phyloP scores from a whole-genome alignment of 1,284 basidiomycete species.

The Ceratorhiza oryzae-sativae region DNA sequence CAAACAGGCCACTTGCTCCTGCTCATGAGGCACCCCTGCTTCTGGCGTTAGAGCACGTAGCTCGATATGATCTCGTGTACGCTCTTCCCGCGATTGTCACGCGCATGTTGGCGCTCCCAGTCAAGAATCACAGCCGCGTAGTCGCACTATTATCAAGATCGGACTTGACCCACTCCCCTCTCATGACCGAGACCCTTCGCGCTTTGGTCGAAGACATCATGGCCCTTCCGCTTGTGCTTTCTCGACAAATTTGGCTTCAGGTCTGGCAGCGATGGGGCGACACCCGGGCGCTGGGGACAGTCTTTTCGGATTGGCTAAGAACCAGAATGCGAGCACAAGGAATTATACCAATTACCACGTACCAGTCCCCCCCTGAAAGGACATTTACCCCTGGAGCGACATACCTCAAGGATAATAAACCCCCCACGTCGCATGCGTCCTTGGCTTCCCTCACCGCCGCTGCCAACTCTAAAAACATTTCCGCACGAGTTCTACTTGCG shows the following conservation, averaged over 20 bases:
- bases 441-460: constrained; percentile 12
- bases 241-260: not conserved
- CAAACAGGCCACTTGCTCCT: not conserved
- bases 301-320: constrained; percentile 1
- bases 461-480: not conserved
- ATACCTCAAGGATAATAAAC: not conserved
- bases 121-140: not conserved
- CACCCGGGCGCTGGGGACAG: not conserved
- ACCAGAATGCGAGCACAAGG: constrained; percentile 5
- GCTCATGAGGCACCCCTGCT: constrained; percentile 16
- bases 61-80: not conserved
- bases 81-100: constrained; percentile 6
- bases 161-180: not conserved
- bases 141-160: not conserved
- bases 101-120: constrained; percentile 24
- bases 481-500: constrained; percentile 2
- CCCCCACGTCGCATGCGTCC: not conserved
- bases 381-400: not conserved
- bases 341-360: not conserved
- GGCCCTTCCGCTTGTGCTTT: not conserved
- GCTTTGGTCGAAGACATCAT: not conserved
- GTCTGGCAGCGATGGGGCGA: constrained; percentile 23
- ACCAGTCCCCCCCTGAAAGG: not conserved
- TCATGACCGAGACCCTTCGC: not conserved
- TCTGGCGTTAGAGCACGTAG: not conserved